Evolutionary conservation across 2,329 filamentous ascomycete species (phyloP).

Genomic region (Elsinoe necatrix): DNA sequence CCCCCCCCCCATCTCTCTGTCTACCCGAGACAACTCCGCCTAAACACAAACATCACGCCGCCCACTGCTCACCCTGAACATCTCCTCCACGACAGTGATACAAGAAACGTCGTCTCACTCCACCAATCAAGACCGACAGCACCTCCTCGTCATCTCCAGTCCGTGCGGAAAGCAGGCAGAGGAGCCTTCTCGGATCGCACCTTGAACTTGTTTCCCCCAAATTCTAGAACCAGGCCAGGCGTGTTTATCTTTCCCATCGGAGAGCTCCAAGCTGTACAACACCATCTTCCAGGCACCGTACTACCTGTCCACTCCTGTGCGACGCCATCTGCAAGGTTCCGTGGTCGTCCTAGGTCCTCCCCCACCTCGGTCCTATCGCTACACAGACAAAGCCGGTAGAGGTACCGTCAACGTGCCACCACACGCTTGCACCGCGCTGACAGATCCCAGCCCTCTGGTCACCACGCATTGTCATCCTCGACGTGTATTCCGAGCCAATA

Average conservation of each 20-base stretch:
- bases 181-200: background rate
- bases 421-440: constrained; percentile 6
- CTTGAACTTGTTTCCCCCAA: background rate
- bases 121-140: background rate
- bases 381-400: constrained; percentile 13
- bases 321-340: constrained; percentile 5
- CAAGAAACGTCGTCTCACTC: background rate
- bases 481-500: constrained; percentile 4
- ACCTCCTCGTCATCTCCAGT: constrained; percentile 6
- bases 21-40: constrained; percentile 10
- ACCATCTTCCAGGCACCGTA: background rate
- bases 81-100: constrained; percentile 5
- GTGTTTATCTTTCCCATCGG: constrained; percentile 1
- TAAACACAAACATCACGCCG: constrained; percentile 5
- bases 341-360: background rate
- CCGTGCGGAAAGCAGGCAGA: constrained; percentile 5
- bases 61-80: background rate
- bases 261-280: background rate
- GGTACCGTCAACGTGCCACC: constrained; percentile 11
- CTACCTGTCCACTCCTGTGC: background rate
- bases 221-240: background rate
- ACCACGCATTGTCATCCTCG: background rate
- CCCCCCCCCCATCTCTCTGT: constrained; percentile 3
- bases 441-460: constrained; percentile 9
- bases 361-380: background rate